phyloP scores from a whole-genome alignment of 2,329 filamentous ascomycete genomes.

The Nemania sp. region DNA sequence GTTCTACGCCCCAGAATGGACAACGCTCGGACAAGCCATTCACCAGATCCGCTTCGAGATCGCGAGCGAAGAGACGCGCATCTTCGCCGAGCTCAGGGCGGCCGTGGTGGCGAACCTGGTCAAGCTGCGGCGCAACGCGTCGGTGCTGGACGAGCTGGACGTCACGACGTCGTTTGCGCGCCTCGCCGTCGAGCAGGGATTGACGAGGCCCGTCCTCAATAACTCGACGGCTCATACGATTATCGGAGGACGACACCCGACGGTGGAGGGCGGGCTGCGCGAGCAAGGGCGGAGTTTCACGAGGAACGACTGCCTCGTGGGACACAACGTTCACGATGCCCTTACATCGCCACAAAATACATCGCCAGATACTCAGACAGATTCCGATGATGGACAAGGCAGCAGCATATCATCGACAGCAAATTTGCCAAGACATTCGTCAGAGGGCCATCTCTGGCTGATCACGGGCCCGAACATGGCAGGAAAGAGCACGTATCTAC shows the following conservation, averaged over 20 bases:
- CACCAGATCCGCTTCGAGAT: constrained; percentile 80
- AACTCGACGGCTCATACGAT: constrained; percentile 66
- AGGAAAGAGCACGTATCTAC: constrained; percentile 93
- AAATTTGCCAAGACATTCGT: constrained; percentile 36
- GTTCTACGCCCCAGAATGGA: constrained; percentile 86
- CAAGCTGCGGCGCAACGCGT: constrained; percentile 83
- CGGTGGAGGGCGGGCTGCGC: constrained; percentile 81
- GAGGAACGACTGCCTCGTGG: constrained; percentile 82
- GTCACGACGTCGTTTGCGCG: constrained; percentile 83
- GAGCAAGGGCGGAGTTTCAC: constrained; percentile 82
- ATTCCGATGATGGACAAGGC: constrained; percentile 51
- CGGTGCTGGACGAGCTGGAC: constrained; percentile 92
- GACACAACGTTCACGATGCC: constrained; percentile 68
- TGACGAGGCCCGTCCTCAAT: constrained; percentile 75
- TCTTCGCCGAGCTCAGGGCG: constrained; percentile 75
- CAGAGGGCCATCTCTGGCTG: constrained; percentile 67
- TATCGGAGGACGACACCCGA: constrained; percentile 86
- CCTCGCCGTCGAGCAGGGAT: constrained; percentile 73
- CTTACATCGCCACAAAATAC: constrained; percentile 1
- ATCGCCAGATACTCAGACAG: background rate
- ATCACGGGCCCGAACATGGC: constrained; percentile 96
- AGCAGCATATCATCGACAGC: constrained; percentile 62
- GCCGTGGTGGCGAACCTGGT: constrained; percentile 81
- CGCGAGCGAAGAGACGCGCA: constrained; percentile 78
- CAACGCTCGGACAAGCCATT: constrained; percentile 74